Evolutionary conservation across 495 filamentous ascomycete species (phyloP).

Genomic region (Polyplosphaeria fusca): DNA sequence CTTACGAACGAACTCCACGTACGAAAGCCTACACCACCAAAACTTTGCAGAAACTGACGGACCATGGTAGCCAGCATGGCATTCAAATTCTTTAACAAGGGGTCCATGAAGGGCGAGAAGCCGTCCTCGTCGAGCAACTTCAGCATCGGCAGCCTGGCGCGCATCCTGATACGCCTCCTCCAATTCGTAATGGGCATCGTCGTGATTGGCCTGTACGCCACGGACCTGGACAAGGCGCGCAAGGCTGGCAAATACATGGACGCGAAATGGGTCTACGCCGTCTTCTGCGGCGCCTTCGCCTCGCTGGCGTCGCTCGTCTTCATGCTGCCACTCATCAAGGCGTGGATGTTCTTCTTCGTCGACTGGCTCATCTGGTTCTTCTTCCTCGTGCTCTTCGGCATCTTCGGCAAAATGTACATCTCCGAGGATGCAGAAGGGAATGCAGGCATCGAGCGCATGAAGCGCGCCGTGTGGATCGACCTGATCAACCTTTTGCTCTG

Average conservation of each 20-base stretch:
- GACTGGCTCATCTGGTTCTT: constrained; percentile 68
- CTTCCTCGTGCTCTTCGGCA: constrained; percentile 76
- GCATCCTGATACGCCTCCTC: constrained; percentile 58
- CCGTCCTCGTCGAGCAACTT: not conserved
- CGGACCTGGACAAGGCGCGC: constrained; percentile 61
- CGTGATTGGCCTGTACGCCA: constrained; percentile 75
- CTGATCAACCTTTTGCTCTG: constrained; percentile 69
- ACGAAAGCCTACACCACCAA: not conserved
- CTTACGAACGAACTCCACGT: not conserved
- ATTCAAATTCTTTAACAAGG: constrained; percentile 15
- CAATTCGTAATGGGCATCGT: constrained; percentile 72
- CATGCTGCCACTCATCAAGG: constrained; percentile 59
- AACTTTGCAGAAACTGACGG: constrained; percentile 3
- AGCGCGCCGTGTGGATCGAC: constrained; percentile 83
- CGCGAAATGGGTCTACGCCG: constrained; percentile 75
- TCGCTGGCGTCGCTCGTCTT: constrained; percentile 60
- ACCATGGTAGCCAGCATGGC: not conserved
- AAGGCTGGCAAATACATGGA: constrained; percentile 51
- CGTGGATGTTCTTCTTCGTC: constrained; percentile 60
- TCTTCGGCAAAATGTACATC: constrained; percentile 80
- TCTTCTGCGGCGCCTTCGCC: constrained; percentile 60
- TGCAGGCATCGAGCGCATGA: constrained; percentile 65
- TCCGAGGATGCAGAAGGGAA: constrained; percentile 60
- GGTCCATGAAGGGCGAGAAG: constrained; percentile 18
- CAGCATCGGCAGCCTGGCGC: constrained; percentile 28